phyloP scores from a whole-genome alignment of 257 asterid species.

The Linderniella brevidens region DNA sequence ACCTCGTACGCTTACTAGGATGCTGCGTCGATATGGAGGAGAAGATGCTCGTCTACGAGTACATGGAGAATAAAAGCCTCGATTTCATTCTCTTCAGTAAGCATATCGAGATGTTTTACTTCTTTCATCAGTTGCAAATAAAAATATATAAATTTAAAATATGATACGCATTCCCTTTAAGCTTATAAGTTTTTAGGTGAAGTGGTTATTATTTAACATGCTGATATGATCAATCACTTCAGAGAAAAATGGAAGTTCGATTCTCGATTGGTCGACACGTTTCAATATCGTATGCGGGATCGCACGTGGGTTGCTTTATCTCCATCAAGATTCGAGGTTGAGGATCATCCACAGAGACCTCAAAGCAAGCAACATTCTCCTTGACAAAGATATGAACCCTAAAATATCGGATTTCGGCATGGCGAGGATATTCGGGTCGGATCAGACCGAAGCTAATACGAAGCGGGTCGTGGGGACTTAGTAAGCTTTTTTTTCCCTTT shows the following conservation, averaged over 20 bases:
- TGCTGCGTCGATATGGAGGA: constrained; percentile 34
- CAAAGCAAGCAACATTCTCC: constrained; percentile 35
- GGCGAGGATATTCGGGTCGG: constrained; percentile 38
- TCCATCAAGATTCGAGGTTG: constrained; percentile 40
- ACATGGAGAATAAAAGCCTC: constrained; percentile 32
- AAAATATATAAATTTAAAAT: too few species aligned
- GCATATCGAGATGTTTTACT: too few species aligned
- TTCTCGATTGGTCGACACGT: constrained; percentile 28
- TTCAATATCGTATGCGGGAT: constrained; percentile 32
- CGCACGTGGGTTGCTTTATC: constrained; percentile 34
- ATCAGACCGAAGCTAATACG: constrained; percentile 33
- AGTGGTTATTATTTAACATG: too few species aligned
- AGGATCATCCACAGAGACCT: constrained; percentile 39
- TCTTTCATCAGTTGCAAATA: background rate
- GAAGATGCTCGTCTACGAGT: constrained; percentile 29
- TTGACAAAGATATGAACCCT: constrained; percentile 29
- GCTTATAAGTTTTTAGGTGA: too few species aligned
- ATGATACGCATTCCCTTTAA: too few species aligned
- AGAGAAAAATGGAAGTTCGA: constrained; percentile 20
- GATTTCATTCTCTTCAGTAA: constrained; percentile 28
- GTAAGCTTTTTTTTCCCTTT: too few species aligned
- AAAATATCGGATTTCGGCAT: constrained; percentile 44
- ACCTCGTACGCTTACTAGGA: constrained; percentile 30
- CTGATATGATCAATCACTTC: too few species aligned
- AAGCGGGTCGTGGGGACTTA: constrained; percentile 37